These are phyloP conservation scores for Lactifluus echinatus DNA, from an alignment of 768 basidiomycete genomes.

Conservation along the genomic window DNA sequence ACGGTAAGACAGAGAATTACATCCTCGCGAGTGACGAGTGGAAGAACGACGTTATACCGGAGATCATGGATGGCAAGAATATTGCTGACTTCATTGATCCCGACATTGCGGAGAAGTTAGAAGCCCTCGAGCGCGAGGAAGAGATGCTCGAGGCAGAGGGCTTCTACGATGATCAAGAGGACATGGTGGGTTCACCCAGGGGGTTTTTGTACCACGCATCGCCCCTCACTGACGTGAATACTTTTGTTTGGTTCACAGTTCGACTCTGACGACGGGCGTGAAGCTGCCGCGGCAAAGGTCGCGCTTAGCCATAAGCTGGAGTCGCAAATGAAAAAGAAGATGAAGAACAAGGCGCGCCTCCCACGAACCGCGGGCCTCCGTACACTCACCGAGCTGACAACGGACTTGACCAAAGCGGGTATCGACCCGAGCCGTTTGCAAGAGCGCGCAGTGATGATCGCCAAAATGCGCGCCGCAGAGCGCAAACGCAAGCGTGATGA, in stretches of 20 bases:
- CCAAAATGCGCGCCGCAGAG: constrained; percentile 62
- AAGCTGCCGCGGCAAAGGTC: constrained; percentile 51
- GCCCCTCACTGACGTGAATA: neutral
- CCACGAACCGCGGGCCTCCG: constrained; percentile 69
- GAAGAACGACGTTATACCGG: constrained; percentile 97
- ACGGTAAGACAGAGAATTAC: constrained; percentile 63
- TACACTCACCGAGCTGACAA: constrained; percentile 64
- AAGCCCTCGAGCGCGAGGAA: constrained; percentile 94
- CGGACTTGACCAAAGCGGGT: constrained; percentile 78
- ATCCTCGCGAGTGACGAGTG: constrained; percentile 82
- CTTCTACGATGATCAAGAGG: constrained; percentile 86
- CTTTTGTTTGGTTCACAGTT: constrained; percentile 25
- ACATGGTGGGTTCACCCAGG: constrained; percentile 48
- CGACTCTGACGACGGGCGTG: constrained; percentile 67
- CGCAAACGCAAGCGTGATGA: constrained; percentile 57
- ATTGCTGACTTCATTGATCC: constrained; percentile 97
- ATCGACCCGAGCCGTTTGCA: constrained; percentile 82
- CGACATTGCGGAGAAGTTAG: constrained; percentile 93
- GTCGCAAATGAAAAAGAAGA: constrained; percentile 78
- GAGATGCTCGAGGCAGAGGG: constrained; percentile 90
- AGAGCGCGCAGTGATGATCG: constrained; percentile 79
- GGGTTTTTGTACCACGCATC: neutral
- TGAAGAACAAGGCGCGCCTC: constrained; percentile 74
- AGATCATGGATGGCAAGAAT: constrained; percentile 98
- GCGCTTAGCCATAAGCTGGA: constrained; percentile 59